Base-by-base conservation (phyloP, 306 rosid genomes). In the Castanopsis chinensis region DNA sequence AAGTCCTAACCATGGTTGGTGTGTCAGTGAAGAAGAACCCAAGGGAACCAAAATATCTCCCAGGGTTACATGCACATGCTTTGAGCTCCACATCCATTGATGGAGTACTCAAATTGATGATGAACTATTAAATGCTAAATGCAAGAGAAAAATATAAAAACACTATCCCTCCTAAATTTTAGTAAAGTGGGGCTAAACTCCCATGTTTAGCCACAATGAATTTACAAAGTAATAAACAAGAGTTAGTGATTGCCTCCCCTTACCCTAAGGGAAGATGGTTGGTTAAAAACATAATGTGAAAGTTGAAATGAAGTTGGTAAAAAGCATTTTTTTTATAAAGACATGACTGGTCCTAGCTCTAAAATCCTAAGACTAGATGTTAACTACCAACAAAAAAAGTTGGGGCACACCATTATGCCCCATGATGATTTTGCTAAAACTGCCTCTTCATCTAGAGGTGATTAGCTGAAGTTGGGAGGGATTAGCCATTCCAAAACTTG, bases 1-100 rank as follows among this genome's bases (percentile, higher is more conserved):
- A 90, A 80, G 97, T 90, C 97, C 98, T 95, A 95, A 95, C 99
- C 99, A 95, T 95, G 99, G 99, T 92, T 92, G 92, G 92, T 87
- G 91, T 80, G 85, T 86, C 85, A 92, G 90, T 89, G 88, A 87
- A 87, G 86, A 83, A 74, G 87, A 80, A 88, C 89, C 98, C 91
- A 87, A 87, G 93, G 99, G 97, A 91, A 91, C 83, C 99, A 83
- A 95, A 95, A 95, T 91, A 92, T 89, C 85, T 91, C 97, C 97
- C 97, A 37, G 89, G 88, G 89, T 83, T 79, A 77, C 86, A 90
- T 92, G 97, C 97, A 95, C 71, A 85, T 91, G 89, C 75, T 90
- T 90, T 88, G 92, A 93, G 87, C 82, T 85, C 94, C 84, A 89
- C 90, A 89, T 86, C 95, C 97, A 88, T 87, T 84, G 82, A 79